phyloP scores from a whole-genome alignment of 257 asterid species.

The Solanum paucissectum region DNA sequence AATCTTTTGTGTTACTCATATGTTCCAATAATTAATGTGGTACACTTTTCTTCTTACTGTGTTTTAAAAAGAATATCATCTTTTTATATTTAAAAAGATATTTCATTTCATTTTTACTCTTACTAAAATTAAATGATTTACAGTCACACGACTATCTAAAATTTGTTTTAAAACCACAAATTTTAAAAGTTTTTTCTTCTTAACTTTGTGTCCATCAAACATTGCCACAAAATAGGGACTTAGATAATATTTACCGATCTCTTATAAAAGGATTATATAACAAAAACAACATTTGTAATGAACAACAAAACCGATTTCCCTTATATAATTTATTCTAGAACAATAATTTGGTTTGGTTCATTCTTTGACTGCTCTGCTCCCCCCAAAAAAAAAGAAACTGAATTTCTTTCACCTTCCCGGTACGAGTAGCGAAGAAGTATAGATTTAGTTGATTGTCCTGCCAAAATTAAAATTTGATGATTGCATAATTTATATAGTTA shows the following conservation, averaged over 20 bases:
- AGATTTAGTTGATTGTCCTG: neutral
- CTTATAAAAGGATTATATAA: neutral
- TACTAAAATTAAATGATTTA: no score
- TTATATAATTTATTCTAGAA: neutral
- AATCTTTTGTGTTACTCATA: neutral
- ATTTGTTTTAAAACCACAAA: no score
- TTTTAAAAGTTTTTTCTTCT: no score
- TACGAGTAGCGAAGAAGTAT: no score
- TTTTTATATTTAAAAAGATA: no score
- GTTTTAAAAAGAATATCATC: no score
- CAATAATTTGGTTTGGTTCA: no score
- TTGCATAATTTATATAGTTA: neutral
- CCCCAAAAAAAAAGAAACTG: no score
- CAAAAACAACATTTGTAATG: neutral
- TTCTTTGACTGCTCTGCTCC: no score
- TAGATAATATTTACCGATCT: rapidly evolving
- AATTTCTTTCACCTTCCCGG: no score
- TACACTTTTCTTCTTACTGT: neutral
- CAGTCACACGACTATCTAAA: rapidly evolving
- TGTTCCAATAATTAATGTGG: neutral
- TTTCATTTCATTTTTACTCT: neutral
- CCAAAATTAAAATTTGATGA: neutral
- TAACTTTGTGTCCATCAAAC: neutral
- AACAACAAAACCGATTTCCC: neutral
- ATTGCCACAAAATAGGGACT: neutral